These are phyloP conservation scores for Hanseniaspora vineae DNA, from an alignment of 805 yeast genomes.

Conservation along the genomic window DNA sequence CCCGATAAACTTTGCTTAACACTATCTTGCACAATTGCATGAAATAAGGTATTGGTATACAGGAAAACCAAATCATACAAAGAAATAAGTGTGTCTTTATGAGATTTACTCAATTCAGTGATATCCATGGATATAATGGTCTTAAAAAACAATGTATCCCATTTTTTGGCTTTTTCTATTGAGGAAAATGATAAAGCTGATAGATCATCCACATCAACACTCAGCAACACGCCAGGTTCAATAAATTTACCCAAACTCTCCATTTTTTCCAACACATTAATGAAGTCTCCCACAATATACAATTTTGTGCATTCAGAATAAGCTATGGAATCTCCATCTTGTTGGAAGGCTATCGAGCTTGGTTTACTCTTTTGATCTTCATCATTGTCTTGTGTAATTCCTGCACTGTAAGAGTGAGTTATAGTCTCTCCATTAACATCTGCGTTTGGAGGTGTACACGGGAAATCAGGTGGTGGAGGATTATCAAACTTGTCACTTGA, in stretches of 20 bases:
- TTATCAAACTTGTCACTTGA: not conserved
- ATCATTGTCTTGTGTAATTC: not conserved
- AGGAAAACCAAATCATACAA: too few species aligned
- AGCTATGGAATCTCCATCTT: not conserved
- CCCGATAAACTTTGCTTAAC: too few species aligned
- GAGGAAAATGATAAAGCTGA: too few species aligned
- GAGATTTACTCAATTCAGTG: not conserved
- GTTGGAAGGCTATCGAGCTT: not conserved
- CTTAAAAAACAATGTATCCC: not conserved
- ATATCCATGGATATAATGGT: not conserved
- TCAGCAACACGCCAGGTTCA: not conserved
- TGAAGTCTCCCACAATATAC: not conserved
- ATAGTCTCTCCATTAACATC: not conserved
- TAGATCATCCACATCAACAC: not conserved
- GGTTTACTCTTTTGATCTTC: not conserved
- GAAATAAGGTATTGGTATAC: too few species aligned
- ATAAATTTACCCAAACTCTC: not conserved
- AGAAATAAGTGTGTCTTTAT: too few species aligned
- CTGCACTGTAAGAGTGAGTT: too few species aligned
- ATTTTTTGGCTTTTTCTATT: not conserved
- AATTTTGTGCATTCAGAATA: not conserved
- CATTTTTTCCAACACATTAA: not conserved
- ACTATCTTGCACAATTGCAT: too few species aligned
- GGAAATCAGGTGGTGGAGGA: not conserved
- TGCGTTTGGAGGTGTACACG: not conserved